These are phyloP conservation scores for Brasenia schreberi DNA, from an alignment of 164 flowering plant species.

Conservation along the genomic window DNA sequence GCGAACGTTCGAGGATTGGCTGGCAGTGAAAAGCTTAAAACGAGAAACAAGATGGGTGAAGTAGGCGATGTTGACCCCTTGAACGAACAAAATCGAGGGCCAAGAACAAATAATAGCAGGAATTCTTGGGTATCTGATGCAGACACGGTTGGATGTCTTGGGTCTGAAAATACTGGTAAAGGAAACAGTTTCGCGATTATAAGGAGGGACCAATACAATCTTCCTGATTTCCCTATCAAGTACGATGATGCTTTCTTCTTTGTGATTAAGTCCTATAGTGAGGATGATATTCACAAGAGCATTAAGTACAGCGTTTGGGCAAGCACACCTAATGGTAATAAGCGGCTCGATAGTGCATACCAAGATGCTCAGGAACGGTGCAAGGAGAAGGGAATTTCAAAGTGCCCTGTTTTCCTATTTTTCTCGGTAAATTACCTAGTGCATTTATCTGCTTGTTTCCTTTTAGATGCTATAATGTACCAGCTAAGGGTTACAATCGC, in stretches of 20 bases:
- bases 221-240: constrained; percentile 36
- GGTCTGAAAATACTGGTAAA: constrained; percentile 11
- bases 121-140: constrained; percentile 10
- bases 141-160: constrained; percentile 12
- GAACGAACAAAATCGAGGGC: constrained; percentile 46
- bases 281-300: constrained; percentile 77
- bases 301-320: constrained; percentile 83
- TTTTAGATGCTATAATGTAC: too few species aligned
- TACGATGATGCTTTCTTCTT: constrained; percentile 55
- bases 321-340: constrained; percentile 75
- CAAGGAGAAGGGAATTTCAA: constrained; percentile 18
- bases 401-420: constrained; percentile 64
- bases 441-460: too few species aligned
- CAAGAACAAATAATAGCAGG: constrained; percentile 27
- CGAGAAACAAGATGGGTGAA: constrained; percentile 23
- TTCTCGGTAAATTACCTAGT: constrained; percentile 41
- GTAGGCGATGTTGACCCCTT: constrained; percentile 18
- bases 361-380: constrained; percentile 38
- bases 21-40: constrained; percentile 27
- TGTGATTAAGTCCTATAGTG: constrained; percentile 80
- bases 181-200: constrained; percentile 12
- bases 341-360: constrained; percentile 52
- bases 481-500: too few species aligned
- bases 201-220: constrained; percentile 40
- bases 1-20: constrained; percentile 22